Conservation (phyloP, 2,329 filamentous ascomycete species). For the Bretziella fagacearum region DNA sequence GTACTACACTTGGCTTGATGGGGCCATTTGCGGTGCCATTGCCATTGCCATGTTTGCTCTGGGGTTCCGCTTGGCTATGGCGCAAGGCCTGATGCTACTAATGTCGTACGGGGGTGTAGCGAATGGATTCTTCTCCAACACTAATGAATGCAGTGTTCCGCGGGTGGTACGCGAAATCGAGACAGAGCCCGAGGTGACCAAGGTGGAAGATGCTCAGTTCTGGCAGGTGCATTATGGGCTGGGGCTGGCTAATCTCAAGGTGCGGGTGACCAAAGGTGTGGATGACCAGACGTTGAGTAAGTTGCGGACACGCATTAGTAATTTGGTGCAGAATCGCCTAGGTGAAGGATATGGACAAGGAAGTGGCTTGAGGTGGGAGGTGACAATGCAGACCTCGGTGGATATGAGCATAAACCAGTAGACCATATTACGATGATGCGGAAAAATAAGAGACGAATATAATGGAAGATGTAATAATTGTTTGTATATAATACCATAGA, state of each 20-base stretch:
- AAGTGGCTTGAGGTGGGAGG: conserved; percentile 75
- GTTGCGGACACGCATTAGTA: conserved; percentile 58
- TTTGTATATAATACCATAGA: no score
- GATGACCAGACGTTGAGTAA: conserved; percentile 56
- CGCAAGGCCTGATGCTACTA: conserved; percentile 81
- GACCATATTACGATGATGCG: background rate
- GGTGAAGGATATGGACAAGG: conserved; percentile 76
- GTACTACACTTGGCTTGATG: conserved; percentile 62
- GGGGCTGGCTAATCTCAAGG: conserved; percentile 84
- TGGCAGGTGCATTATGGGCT: conserved; percentile 98
- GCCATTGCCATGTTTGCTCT: conserved; percentile 78
- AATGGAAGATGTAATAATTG: no score
- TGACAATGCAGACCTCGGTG: conserved; percentile 60
- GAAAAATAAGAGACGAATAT: no score
- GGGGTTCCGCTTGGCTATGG: conserved; percentile 66
- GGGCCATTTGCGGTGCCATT: conserved; percentile 62
- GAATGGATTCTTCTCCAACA: conserved; percentile 16
- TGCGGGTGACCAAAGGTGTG: conserved; percentile 47
- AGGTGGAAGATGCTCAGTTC: conserved; percentile 80
- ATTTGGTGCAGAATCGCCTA: conserved; percentile 67
- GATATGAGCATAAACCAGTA: conserved; percentile 16
- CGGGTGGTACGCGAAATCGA: conserved; percentile 75
- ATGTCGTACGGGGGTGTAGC: conserved; percentile 55
- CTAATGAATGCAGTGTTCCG: conserved; percentile 34
- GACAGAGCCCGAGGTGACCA: conserved; percentile 55